Conservation (phyloP, 2,329 filamentous ascomycete genomes). For the Pseudocercospora fuligena region DNA sequence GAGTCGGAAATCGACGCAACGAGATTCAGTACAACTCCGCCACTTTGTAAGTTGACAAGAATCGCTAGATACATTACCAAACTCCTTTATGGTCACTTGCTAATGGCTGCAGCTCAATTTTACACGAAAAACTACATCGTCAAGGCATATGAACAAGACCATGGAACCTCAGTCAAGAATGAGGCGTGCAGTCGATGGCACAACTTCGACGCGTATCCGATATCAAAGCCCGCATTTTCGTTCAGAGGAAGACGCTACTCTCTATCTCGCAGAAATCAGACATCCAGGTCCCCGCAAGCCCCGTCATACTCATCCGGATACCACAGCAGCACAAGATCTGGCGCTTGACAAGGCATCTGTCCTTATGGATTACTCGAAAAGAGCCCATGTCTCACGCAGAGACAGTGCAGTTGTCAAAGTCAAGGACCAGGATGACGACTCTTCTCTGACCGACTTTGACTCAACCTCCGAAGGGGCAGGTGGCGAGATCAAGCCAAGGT, state of each 20-base stretch:
- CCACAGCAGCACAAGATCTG: slow-evolving; percentile 28
- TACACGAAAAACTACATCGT: neutral
- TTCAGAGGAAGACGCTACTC: slow-evolving; percentile 15
- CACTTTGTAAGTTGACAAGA: neutral
- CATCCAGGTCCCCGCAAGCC: slow-evolving; percentile 17
- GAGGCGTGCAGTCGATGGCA: slow-evolving; percentile 1
- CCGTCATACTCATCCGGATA: slow-evolving; percentile 29
- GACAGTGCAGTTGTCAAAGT: slow-evolving; percentile 23
- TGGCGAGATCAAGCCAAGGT: slow-evolving; percentile 8
- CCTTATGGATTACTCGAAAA: slow-evolving; percentile 22
- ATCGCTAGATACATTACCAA: neutral
- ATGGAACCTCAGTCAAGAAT: slow-evolving; percentile 1
- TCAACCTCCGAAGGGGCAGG: neutral
- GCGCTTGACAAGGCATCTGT: slow-evolving; percentile 24
- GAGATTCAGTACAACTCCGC: neutral
- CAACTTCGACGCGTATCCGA: slow-evolving; percentile 26
- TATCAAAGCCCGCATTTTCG: slow-evolving; percentile 29
- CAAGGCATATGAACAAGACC: neutral
- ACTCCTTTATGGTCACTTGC: neutral
- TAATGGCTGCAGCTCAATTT: neutral
- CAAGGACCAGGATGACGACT: neutral
- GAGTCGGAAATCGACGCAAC: neutral
- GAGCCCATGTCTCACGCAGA: slow-evolving; percentile 25
- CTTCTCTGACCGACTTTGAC: slow-evolving; percentile 9
- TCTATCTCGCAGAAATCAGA: slow-evolving; percentile 18